Base-by-base conservation (phyloP, 2,329 filamentous ascomycete species). In the Cercospora sesami region DNA sequence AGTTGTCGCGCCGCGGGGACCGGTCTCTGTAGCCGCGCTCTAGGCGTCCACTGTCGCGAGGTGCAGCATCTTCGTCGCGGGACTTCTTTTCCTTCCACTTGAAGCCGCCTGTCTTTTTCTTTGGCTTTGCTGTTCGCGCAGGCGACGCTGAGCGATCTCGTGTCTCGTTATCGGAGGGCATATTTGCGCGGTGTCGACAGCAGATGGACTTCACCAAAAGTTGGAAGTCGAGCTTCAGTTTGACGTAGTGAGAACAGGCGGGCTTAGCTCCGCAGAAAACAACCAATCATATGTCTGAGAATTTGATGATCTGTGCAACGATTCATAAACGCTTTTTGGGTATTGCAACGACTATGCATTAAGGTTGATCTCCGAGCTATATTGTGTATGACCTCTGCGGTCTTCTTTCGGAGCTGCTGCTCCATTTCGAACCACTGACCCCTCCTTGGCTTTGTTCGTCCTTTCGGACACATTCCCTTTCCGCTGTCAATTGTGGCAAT, bases 71-170 rank as follows among this genome's bases (percentile, higher is more conserved):
- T 63, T 72, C 71, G 42, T 73, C 70, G 64, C 68, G 69, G 5
- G 73, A 62, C 55, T 66, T 66, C 73, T 78, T 78, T 23, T 77
- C 76, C 68, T 80, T 80, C 76, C 76, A 80, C 68, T 77, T 78
- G 72, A 80, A 79, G 42, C 78, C 78, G 23, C 72, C 73, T 58
- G 75, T 78, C 30, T 73, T 69, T 57, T 78, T 79, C 64, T 77
- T 77, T 9, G 72, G 64, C 39, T 66, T 68, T 1, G 68, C 45
- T 5, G 74, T 71, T 42, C 74, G 75, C 12, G 68, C 66, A 7
- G 77, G 77, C 33, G 78, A 79, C 21, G 74, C 75, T 21, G 75
- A 77, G 60, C 77, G 71, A 5, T 53, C 45, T 10, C 62, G 62
- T 8, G 62, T 26, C n/a, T 71, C 67, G 42, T 63, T 57, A 60